These are phyloP conservation scores for Evernia prunastri DNA, from an alignment of 495 filamentous ascomycete genomes.

Conservation along the genomic window DNA sequence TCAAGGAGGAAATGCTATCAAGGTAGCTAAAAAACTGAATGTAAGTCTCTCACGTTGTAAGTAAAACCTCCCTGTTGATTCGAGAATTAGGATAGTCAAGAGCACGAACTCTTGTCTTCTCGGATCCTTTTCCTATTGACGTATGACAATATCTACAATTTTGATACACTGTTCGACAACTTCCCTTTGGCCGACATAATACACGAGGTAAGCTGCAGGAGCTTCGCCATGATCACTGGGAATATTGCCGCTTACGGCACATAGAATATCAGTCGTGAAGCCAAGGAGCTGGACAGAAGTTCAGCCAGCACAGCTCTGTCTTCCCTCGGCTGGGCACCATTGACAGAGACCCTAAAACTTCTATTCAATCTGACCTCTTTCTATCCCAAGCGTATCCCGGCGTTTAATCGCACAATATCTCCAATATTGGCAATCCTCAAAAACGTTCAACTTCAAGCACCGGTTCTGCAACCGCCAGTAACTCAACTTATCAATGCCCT, in stretches of 20 bases:
- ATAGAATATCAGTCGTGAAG: conserved; percentile 63
- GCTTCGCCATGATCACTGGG: background rate
- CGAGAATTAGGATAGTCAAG: conserved; percentile 56
- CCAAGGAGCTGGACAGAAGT: conserved; percentile 28
- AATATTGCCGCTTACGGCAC: background rate
- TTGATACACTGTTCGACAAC: conserved; percentile 61
- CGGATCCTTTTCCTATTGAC: conserved; percentile 82
- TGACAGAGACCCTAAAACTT: conserved; percentile 79
- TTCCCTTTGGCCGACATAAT: conserved; percentile 65
- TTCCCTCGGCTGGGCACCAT: conserved; percentile 43
- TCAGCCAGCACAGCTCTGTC: conserved; percentile 39
- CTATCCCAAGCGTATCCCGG: conserved; percentile 49
- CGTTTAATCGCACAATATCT: conserved; percentile 62
- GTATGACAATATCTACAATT: conserved; percentile 67
- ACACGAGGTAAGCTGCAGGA: conserved; percentile 40
- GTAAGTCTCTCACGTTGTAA: conserved; percentile 29
- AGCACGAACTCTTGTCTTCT: conserved; percentile 83
- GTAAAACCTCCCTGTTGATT: background rate
- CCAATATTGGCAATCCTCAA: conserved; percentile 67
- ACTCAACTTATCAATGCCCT: conserved; percentile 71
- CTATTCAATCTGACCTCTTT: conserved; percentile 81
- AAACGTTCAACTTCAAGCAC: conserved; percentile 45
- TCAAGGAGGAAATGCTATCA: conserved; percentile 65
- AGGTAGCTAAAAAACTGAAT: conserved; percentile 65
- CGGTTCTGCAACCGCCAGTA: conserved; percentile 54